phyloP scores from a whole-genome alignment of 2,329 filamentous ascomycete species.

The Alternaria sp. region DNA sequence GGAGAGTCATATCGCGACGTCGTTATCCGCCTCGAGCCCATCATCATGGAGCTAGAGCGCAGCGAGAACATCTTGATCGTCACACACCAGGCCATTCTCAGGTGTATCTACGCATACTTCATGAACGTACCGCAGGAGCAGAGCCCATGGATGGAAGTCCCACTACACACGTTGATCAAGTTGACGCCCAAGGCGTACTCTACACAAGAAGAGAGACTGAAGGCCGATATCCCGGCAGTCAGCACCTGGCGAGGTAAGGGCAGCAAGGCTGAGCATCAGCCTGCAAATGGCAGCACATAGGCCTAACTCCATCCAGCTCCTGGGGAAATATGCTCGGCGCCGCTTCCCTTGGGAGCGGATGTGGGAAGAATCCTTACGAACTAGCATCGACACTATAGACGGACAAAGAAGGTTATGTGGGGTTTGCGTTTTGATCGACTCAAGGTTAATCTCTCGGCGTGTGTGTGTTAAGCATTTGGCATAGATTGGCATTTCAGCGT shows the following conservation, averaged over 20 bases:
- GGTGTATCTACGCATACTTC: conserved; percentile 98
- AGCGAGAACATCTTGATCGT: conserved; percentile 98
- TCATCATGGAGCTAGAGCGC: conserved; percentile 98
- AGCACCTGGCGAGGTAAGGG: conserved; percentile 97
- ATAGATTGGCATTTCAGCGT: conserved; percentile 18
- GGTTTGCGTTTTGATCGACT: conserved; percentile 1
- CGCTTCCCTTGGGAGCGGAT: conserved; percentile 14
- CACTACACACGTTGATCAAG: conserved; percentile 95
- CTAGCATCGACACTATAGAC: conserved; percentile 4
- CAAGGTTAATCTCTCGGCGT: conserved; percentile 8
- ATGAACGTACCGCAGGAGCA: conserved; percentile 95
- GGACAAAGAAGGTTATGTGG: background rate
- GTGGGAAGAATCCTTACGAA: conserved; percentile 11
- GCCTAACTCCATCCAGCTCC: conserved; percentile 25
- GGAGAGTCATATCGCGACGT: conserved; percentile 97
- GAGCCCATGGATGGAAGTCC: conserved; percentile 98
- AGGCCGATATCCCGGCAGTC: conserved; percentile 92
- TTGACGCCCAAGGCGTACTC: conserved; percentile 93
- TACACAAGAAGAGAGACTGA: conserved; percentile 86
- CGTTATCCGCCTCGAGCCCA: conserved; percentile 95
- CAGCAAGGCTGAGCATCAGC: conserved; percentile 85
- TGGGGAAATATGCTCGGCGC: conserved; percentile 7
- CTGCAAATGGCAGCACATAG: conserved; percentile 38
- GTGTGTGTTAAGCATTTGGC: conserved; percentile 8
- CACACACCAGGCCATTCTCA: conserved; percentile 93